These are phyloP conservation scores for Sugiyamaella xylanicola DNA, from an alignment of 1,139 yeast species.

Conservation along the genomic window DNA sequence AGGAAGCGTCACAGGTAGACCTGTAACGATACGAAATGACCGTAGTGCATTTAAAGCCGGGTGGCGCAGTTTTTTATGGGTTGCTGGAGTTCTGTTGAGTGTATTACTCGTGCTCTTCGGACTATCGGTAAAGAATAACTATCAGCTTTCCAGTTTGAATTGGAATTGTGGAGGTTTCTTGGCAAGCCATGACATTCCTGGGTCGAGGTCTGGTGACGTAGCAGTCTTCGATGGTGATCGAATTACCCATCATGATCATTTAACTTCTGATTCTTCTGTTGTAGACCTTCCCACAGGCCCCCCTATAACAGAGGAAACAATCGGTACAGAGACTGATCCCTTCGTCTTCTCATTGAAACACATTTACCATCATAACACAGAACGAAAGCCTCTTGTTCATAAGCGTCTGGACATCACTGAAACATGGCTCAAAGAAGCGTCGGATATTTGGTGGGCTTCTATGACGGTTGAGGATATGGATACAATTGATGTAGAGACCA, in stretches of 20 bases:
- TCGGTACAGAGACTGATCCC: neutral
- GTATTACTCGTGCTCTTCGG: neutral
- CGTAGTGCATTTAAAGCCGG: neutral
- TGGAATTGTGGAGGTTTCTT: neutral
- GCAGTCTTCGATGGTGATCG: too few species aligned
- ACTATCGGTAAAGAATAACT: neutral
- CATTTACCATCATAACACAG: constrained; percentile 32
- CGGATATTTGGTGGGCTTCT: neutral
- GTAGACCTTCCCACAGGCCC: neutral
- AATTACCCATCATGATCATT: neutral
- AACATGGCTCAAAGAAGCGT: constrained; percentile 14
- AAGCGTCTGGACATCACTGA: constrained; percentile 30
- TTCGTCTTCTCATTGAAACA: constrained; percentile 27
- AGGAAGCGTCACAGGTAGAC: neutral
- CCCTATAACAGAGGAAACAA: neutral
- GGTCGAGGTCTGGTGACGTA: too few species aligned
- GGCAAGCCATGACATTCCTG: too few species aligned
- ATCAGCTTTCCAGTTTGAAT: too few species aligned
- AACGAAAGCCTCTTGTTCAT: constrained; percentile 23
- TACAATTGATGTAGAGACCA: neutral
- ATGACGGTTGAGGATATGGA: neutral
- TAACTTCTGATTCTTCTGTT: neutral
- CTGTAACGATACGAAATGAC: neutral
- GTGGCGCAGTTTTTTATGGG: neutral
- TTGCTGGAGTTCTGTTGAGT: neutral